Evolutionary conservation across 2,329 filamentous ascomycete species (phyloP).

Genomic region (Talaromyces sp.): DNA sequence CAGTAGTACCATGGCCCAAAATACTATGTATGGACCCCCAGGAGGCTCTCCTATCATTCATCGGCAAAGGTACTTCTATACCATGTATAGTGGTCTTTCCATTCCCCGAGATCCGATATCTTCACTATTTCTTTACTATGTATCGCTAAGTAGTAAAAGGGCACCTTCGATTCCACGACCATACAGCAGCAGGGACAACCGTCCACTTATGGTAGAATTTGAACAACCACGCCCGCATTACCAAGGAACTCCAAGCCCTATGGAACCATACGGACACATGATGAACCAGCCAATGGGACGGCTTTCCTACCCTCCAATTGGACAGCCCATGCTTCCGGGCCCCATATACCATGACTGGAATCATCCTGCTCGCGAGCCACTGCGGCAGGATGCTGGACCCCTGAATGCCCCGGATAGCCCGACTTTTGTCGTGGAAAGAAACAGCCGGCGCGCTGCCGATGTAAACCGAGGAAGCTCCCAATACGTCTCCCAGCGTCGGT

Average conservation of each 20-base stretch:
- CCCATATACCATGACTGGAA: slow-evolving; percentile 40
- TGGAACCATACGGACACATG: slow-evolving; percentile 32
- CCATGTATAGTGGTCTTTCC: slow-evolving; percentile 10
- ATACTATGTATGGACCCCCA: slow-evolving; percentile 33
- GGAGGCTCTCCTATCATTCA: slow-evolving; percentile 35
- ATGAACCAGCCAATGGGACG: slow-evolving; percentile 30
- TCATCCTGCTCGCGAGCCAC: slow-evolving; percentile 34
- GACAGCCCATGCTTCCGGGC: slow-evolving; percentile 31
- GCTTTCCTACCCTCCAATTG: slow-evolving; percentile 36
- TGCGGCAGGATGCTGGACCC: slow-evolving; percentile 37
- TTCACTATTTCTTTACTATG: slow-evolving; percentile 10
- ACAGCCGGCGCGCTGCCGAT: slow-evolving; percentile 36
- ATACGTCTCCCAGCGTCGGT: slow-evolving; percentile 62
- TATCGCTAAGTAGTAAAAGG: slow-evolving; percentile 34
- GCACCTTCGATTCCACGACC: slow-evolving; percentile 33
- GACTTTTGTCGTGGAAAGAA: slow-evolving; percentile 42
- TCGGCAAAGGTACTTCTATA: slow-evolving; percentile 40
- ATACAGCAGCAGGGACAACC: slow-evolving; percentile 32
- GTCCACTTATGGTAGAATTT: slow-evolving; percentile 33
- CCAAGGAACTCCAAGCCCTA: slow-evolving; percentile 29
- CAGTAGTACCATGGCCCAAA: slow-evolving; percentile 33
- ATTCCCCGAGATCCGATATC: slow-evolving; percentile 11
- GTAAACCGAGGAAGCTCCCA: slow-evolving; percentile 34
- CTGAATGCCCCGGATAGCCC: slow-evolving; percentile 35
- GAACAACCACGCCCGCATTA: slow-evolving; percentile 34